Evolutionary conservation across 2,329 filamentous ascomycete genomes (phyloP), one percentile per base, ranked within the genome.

Genomic region (Sporothrix brunneoviolacea): DNA sequence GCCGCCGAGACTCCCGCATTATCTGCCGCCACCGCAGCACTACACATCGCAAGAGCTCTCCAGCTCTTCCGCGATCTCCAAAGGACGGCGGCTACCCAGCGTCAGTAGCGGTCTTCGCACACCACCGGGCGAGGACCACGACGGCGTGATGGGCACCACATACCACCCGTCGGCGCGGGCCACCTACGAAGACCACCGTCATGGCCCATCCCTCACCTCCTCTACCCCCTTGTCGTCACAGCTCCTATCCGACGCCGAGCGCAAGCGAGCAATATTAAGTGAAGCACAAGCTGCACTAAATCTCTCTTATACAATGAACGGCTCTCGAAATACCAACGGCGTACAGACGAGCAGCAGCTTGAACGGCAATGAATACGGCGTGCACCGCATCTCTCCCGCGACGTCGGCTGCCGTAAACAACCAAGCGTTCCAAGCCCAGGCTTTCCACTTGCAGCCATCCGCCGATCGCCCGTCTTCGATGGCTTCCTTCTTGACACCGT

Each of bases 91-190:
- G 7, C 9, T 9, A 18, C 36, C 24, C 44, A 30, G 22, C 45
- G 45, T 13, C 30, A 18, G 49, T 10, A 50, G 53, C 48, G 61
- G 61, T 35, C 58, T 64, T 36, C 57, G 52, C 38, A 64, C 63
- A 45, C 64, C 61, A 30, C 62, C 64, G 1, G 44, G 53, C 36
- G 61, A 64, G 56, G 55, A 60, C 36, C 59, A 60, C 8, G 41
- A 44, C 18, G 58, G 59, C 56, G 57, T 58, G n/a, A 62, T 65
- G 63, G 62, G 60, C 38, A 63, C 63, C 15, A 59, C 61, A 8
- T 65, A 62, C 54, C 62, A 66, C 50, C 53, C 64, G 46, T 57
- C 60, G 15, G 58, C 58, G 38, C 52, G 64, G 57, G 58, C 58
- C 24, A 51, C 58, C 22, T 63, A 61, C 55, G 62, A 64, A 12